phyloP scores from a whole-genome alignment of 2,329 filamentous ascomycete genomes.

The Colletotrichum liaoningense region DNA sequence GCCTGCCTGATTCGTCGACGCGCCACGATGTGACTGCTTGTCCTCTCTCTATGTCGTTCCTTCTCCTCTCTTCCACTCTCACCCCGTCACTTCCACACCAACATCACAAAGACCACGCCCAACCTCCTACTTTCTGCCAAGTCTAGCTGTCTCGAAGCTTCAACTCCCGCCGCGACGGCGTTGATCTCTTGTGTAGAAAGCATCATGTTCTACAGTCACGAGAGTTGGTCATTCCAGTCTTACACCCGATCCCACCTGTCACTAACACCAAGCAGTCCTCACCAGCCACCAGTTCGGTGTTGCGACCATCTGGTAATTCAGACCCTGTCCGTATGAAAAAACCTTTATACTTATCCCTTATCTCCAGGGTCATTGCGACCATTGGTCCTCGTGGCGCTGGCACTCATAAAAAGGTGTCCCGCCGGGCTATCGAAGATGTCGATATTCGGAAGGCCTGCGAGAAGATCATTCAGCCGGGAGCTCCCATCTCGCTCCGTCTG shows the following conservation, averaged over 20 bases:
- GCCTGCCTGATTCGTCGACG: neutral
- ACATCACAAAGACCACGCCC: neutral
- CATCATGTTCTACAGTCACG: conserved; percentile 94
- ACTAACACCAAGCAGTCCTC: conserved; percentile 69
- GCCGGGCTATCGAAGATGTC: conserved; percentile 89
- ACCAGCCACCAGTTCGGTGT: conserved; percentile 91
- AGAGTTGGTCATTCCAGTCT: conserved; percentile 71
- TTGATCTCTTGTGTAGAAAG: conserved; percentile 4
- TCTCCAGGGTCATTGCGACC: conserved; percentile 88
- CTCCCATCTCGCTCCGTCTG: conserved; percentile 88
- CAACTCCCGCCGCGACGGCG: neutral
- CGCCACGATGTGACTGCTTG: neutral
- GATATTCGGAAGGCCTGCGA: conserved; percentile 87
- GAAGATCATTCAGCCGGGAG: conserved; percentile 84
- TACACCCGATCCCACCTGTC: neutral
- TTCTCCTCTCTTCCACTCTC: neutral
- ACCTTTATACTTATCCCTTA: neutral
- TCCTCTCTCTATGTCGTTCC: neutral
- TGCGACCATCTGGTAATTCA: conserved; percentile 87
- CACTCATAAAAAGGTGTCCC: conserved; percentile 79
- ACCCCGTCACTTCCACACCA: neutral
- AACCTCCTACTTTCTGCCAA: too few species aligned
- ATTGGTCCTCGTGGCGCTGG: conserved; percentile 76
- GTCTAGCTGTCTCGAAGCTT: neutral
- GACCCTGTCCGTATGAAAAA: neutral